Evolutionary conservation across 2,329 filamentous ascomycete species (phyloP), one percentile per base, ranked within the genome.

Genomic region (Tolypocladium nubicola): DNA sequence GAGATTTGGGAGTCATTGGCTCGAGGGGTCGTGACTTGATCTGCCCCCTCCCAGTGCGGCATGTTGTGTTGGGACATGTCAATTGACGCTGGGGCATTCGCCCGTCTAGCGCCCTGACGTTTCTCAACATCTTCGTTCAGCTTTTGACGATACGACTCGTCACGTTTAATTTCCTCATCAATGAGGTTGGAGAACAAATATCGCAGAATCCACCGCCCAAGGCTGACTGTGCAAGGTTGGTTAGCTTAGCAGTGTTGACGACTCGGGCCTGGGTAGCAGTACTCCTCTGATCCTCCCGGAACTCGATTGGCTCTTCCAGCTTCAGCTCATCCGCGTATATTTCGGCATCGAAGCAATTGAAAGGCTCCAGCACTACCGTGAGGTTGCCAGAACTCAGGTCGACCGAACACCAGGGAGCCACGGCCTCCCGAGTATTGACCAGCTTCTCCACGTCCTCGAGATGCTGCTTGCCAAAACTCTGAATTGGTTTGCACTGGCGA

Each of bases 281-380:
- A 93, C 89, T 96, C 75, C 94, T 84, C 74, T 97, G 93, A 65
- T 99, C 94, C 65, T 97, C 93, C 58, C 88, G 80, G 67, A 96
- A 96, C 14, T 92, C 87, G 21, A 88, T 77, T n/a, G 83, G 77
- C 61, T 90, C 86, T 13, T 88, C 81, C 56, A 93, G 64, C 45
- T 85, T 78, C 40, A 95, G 76, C 72, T 97, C 92, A 68, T 99
- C 94, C 1, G 91, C 93, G 69, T 99, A 99, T 71, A 96, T 88
- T 68, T 99, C 94, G 19, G 92, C 94, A 72, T 99, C 94, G 65
- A 99, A 99, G 70, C 92, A 97, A 64, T 95, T 95, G 66, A 94
- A 95, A 45, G 92, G 90, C 68, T 99, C 94, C 21, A 99, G 73
- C 21, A 95, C 87, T 3, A 97, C 93, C 2, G 91, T 93, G 57